phyloP scores from a whole-genome alignment of 2,329 filamentous ascomycete species.

The Curvularia spicifera region DNA sequence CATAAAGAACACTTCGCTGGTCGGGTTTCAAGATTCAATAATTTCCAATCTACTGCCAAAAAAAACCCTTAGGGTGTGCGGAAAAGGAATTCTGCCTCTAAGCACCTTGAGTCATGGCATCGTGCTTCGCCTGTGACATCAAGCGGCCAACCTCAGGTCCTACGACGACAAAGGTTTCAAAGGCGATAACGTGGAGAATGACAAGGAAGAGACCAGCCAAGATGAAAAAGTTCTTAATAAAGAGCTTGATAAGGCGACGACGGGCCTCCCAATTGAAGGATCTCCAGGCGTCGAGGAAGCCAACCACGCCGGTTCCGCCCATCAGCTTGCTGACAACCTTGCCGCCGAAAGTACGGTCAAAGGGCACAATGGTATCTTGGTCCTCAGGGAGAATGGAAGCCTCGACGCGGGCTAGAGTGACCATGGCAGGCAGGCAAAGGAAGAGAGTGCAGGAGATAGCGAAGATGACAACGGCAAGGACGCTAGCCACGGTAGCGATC shows the following conservation, averaged over 20 bases:
- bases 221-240: slow-evolving; percentile 72
- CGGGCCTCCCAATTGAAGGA: slow-evolving; percentile 77
- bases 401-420: slow-evolving; percentile 81
- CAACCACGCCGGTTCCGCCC: slow-evolving; percentile 73
- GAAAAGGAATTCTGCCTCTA: not conserved
- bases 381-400: slow-evolving; percentile 84
- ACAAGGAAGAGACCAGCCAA: slow-evolving; percentile 55
- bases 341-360: slow-evolving; percentile 85
- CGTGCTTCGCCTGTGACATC: slow-evolving; percentile 26
- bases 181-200: slow-evolving; percentile 58
- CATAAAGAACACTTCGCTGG: not conserved
- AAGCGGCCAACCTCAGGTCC: slow-evolving; percentile 41
- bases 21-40: not conserved
- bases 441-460: slow-evolving; percentile 64
- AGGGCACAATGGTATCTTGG: slow-evolving; percentile 83
- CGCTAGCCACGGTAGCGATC: slow-evolving; percentile 51
- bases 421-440: slow-evolving; percentile 77
- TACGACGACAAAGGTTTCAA: slow-evolving; percentile 60
- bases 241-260: slow-evolving; percentile 74
- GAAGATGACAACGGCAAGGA: slow-evolving; percentile 48
- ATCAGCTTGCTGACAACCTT: slow-evolving; percentile 70
- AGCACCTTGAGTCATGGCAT: slow-evolving; percentile 16
- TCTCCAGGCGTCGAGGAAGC: slow-evolving; percentile 77
- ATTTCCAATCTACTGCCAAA: slow-evolving; percentile 2
- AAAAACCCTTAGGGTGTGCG: not conserved